Evolutionary conservation across 805 yeast species (phyloP).

Genomic region (Gaillardinia entomophila): DNA sequence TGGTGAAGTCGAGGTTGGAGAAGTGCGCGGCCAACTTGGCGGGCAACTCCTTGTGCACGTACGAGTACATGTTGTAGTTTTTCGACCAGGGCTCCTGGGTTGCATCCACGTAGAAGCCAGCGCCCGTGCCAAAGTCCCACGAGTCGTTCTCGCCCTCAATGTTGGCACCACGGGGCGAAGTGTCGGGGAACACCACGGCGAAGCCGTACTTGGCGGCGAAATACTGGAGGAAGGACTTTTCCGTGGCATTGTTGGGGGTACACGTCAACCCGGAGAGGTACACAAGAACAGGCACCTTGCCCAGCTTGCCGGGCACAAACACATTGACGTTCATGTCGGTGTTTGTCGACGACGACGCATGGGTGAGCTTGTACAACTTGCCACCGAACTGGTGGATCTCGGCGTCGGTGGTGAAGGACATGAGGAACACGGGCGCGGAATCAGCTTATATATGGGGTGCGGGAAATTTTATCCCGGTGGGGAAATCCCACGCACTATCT

Average conservation of each 20-base stretch:
- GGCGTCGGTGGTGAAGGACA: conserved; percentile 48
- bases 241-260: conserved; percentile 88
- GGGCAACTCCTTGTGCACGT: conserved; percentile 71
- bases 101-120: conserved; percentile 91
- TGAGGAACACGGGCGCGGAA: conserved; percentile 7
- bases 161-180: conserved; percentile 86
- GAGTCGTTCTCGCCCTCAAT: conserved; percentile 75
- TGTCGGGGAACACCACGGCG: conserved; percentile 91
- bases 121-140: conserved; percentile 93
- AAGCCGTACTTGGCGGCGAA: conserved; percentile 78
- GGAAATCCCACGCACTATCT: not conserved
- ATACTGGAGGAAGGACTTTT: conserved; percentile 83
- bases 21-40: conserved; percentile 38
- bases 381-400: conserved; percentile 70
- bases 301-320: conserved; percentile 58
- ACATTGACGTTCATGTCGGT: conserved; percentile 82
- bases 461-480: not conserved
- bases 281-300: conserved; percentile 60
- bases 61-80: conserved; percentile 83
- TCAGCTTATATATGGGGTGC: not conserved
- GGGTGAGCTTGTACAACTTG: conserved; percentile 65
- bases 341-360: conserved; percentile 57
- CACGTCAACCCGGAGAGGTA: conserved; percentile 90
- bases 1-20: conserved; percentile 53
- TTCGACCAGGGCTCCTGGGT: conserved; percentile 62